A percentile compares a stretch with the other conserved stretches of the same genome.
Conservation (phyloP, 2,329 filamentous ascomycete genomes). For the Cordyceps fumosorosea region DNA sequence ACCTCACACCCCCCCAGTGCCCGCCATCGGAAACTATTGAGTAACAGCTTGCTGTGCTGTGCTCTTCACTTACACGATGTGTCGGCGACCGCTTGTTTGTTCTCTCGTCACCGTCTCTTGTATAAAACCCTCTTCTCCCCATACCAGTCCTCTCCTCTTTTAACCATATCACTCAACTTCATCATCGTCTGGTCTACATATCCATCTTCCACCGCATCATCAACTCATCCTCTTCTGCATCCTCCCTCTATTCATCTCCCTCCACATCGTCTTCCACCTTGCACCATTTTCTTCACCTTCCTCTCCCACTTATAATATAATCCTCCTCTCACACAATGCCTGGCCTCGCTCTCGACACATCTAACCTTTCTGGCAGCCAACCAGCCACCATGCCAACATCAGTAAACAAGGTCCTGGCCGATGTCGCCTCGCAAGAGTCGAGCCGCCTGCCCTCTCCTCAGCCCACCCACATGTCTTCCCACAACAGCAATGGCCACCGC, state of each 20-base stretch:
- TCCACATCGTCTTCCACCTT: neutral
- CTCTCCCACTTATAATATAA: constrained; percentile 8
- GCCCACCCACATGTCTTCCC: constrained; percentile 63
- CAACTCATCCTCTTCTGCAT: neutral
- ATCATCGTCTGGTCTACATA: neutral
- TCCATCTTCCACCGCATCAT: neutral
- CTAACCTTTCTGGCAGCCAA: constrained; percentile 9
- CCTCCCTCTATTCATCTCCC: no score
- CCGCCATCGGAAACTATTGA: constrained; percentile 14
- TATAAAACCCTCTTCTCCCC: constrained; percentile 10
- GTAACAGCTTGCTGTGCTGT: constrained; percentile 11
- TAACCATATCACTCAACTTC: neutral
- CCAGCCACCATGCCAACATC: constrained; percentile 27
- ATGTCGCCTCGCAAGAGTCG: constrained; percentile 33
- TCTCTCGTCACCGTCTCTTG: neutral
- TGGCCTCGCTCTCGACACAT: constrained; percentile 11
- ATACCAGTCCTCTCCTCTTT: neutral
- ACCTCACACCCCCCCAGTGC: neutral
- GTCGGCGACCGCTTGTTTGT: constrained; percentile 20
- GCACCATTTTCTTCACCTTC: neutral
- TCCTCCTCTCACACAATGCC: constrained; percentile 6
- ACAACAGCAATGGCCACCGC: constrained; percentile 57
- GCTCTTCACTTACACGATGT: constrained; percentile 22
- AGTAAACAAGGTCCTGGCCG: constrained; percentile 35
- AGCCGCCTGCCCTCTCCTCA: constrained; percentile 75